phyloP scores from a whole-genome alignment of 2,329 filamentous ascomycete genomes.

The Colletotrichum viniferum region DNA sequence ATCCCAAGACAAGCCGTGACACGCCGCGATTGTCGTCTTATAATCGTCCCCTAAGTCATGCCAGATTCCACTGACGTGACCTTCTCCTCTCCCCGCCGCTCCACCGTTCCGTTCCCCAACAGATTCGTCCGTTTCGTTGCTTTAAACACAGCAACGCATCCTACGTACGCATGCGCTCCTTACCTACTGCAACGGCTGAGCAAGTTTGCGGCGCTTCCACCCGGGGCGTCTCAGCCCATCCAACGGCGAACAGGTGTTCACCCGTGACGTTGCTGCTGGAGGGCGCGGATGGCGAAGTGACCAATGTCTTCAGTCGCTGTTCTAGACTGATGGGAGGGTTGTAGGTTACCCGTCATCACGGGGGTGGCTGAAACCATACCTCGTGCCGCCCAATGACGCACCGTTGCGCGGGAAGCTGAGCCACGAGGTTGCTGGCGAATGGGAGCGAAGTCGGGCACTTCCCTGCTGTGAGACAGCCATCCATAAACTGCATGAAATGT shows the following conservation, averaged over 20 bases:
- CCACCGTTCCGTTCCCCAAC: constrained; percentile 1
- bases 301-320: not conserved
- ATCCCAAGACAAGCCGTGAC: constrained; percentile 12
- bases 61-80: constrained; percentile 10
- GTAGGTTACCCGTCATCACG: constrained; percentile 6
- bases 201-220: not conserved
- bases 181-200: not conserved
- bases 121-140: not conserved
- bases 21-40: constrained; percentile 14
- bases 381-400: constrained; percentile 18
- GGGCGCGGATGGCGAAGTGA: not conserved
- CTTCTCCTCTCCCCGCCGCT: not conserved
- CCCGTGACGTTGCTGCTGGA: constrained; percentile 1
- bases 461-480: not conserved
- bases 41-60: constrained; percentile 14
- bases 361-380: not conserved
- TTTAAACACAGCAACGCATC: not conserved
- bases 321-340: not conserved
- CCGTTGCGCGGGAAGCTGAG: constrained; percentile 18
- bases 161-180: not conserved
- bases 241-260: not conserved
- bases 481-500: not conserved
- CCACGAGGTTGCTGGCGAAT: constrained; percentile 44
- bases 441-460: constrained; percentile 4
- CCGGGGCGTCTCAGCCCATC: not conserved